These are phyloP conservation scores for Tetracladium setigerum DNA, from an alignment of 495 filamentous ascomycete genomes.

Conservation along the genomic window DNA sequence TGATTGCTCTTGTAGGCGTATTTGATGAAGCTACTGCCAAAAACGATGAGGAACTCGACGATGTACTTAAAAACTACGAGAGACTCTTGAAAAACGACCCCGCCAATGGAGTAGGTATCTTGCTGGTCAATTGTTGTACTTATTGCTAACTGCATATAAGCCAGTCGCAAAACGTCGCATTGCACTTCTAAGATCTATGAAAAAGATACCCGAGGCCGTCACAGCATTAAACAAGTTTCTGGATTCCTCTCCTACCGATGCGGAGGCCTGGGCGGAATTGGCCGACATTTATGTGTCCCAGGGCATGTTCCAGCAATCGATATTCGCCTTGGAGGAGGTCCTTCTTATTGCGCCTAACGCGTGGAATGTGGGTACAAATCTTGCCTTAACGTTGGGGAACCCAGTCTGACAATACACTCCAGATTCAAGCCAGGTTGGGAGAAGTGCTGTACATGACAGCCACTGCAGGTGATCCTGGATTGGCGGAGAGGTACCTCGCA, in stretches of 20 bases:
- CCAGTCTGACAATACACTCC: constrained; percentile 9
- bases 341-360: constrained; percentile 83
- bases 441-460: constrained; percentile 71
- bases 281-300: constrained; percentile 75
- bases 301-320: constrained; percentile 69
- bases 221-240: constrained; percentile 65
- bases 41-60: constrained; percentile 52
- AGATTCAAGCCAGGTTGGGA: constrained; percentile 84
- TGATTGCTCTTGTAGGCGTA: constrained; percentile 74
- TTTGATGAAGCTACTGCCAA: constrained; percentile 78
- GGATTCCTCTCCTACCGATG: constrained; percentile 79
- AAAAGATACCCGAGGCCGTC: constrained; percentile 62
- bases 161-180: constrained; percentile 81
- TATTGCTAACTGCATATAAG: constrained; percentile 33
- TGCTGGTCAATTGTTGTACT: not conserved
- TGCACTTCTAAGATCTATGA: constrained; percentile 68
- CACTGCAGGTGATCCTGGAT: constrained; percentile 31
- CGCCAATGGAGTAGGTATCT: constrained; percentile 60
- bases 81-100: constrained; percentile 63
- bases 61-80: constrained; percentile 69
- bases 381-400: constrained; percentile 5
- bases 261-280: constrained; percentile 91
- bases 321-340: constrained; percentile 87
- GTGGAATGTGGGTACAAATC: constrained; percentile 67
- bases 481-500: constrained; percentile 42